Evolutionary conservation across 106 monocot species (phyloP), one percentile per base, ranked within the genome.

Genomic region (Alisma plantagoaquatica): DNA sequence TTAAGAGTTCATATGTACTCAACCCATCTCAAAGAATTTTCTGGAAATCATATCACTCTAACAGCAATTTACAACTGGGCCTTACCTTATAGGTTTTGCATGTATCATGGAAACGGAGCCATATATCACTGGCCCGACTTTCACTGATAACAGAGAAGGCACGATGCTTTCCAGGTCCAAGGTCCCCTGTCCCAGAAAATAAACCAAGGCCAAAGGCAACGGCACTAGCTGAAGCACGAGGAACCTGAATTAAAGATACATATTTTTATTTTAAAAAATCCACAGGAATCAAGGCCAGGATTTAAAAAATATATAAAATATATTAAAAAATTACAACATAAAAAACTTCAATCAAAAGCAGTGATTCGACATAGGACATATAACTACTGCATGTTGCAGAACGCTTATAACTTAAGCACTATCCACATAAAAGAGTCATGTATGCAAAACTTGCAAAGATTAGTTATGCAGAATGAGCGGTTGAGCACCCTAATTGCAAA

Each of bases 201-300:
- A 99, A 64, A 1, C 90, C 98, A n/a, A 89, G 73, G 55, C 98
- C 98, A 79, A 99, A 99, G 66, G 98, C 98, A 41, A 99, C 86
- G 2, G 90, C 90, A 75, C 98, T 99, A 22, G 90, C 90, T 60
- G 98, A 90, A 14, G 79, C 90, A 45, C 98, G 75, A 72, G 79
- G 78, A 73, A 99, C 86, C 98, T 99, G 58, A 32, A 69, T 24
- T 11, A 65, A 18, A n/a, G n/a, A n/a, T n/a, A n/a, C n/a, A n/a
- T n/a, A n/a, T n/a, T n/a, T n/a, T n/a, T n/a, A n/a, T n/a, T n/a
- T n/a, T n/a, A n/a, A n/a, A n/a, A n/a, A n/a, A n/a, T 20, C 29
- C 32, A 32, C 31, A 29, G 32, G 53, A 0, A 29, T 54, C 53
- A 31, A 0, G 19, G 28, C 53, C 24, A 49, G 10, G 10, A 2